Percentiles rank a stretch among this genome's conserved stretches.
Evolutionary conservation across 352 stramenopile genomes (phyloP).

Genomic region (Phytophthora rubi): DNA sequence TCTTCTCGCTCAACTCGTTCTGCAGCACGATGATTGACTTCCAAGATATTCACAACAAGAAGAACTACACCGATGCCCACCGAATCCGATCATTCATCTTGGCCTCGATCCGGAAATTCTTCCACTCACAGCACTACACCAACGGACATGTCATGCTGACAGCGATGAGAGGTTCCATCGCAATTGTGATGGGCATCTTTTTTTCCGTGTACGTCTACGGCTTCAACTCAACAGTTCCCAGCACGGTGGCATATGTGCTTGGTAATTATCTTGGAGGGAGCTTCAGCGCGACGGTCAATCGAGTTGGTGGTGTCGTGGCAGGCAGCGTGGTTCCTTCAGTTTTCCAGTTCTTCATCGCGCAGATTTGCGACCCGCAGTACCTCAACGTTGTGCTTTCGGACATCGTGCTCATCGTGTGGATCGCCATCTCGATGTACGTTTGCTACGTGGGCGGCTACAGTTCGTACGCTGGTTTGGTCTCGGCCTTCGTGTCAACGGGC

Average conservation of each 20-base stretch:
- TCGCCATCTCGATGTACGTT: constrained; percentile 71
- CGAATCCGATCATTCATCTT: constrained; percentile 61
- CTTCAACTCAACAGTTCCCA: constrained; percentile 64
- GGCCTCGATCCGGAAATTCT: constrained; percentile 52
- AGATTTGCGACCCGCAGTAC: constrained; percentile 51
- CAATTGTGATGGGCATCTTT: constrained; percentile 73
- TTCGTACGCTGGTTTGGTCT: constrained; percentile 64
- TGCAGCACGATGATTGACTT: constrained; percentile 80
- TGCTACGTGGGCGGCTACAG: constrained; percentile 63
- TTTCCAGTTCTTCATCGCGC: constrained; percentile 82
- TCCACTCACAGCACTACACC: constrained; percentile 53
- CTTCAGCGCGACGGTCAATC: constrained; percentile 79
- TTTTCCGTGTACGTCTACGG: constrained; percentile 78
- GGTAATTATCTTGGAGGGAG: constrained; percentile 75
- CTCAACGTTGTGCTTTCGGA: constrained; percentile 51
- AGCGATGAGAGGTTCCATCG: constrained; percentile 61
- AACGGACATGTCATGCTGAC: constrained; percentile 47
- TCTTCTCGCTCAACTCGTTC: constrained; percentile 84
- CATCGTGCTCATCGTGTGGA: constrained; percentile 59
- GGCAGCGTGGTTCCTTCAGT: constrained; percentile 80
- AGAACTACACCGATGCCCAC: constrained; percentile 53
- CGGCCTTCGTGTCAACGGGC: constrained; percentile 64
- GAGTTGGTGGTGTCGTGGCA: constrained; percentile 76
- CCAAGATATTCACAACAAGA: constrained; percentile 67
- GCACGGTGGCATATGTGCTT: constrained; percentile 71